Evolutionary conservation across 148 eudicot genomes (phyloP).

Genomic region (Rhododendron molle): DNA sequence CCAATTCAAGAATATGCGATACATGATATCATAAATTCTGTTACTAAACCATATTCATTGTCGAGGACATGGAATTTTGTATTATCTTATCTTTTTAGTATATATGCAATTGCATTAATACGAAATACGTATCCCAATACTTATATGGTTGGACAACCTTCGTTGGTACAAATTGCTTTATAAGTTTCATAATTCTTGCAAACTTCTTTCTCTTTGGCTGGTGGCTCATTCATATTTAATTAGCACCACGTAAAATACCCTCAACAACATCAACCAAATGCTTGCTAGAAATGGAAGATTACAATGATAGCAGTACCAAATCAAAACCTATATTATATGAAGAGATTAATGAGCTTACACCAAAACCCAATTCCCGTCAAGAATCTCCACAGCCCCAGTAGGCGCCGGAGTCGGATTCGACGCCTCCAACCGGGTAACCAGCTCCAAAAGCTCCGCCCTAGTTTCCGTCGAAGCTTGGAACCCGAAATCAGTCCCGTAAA

Average conservation of each 20-base stretch:
- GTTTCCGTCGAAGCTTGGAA: conserved; percentile 66
- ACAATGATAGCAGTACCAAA: background rate
- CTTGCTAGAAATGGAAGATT: background rate
- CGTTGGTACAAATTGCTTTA: background rate
- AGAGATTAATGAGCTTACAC: conserved; percentile 47
- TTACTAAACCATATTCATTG: background rate
- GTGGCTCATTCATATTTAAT: background rate
- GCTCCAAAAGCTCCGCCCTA: conserved; percentile 79
- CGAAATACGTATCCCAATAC: background rate
- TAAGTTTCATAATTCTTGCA: background rate
- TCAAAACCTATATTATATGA: background rate
- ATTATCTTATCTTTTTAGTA: background rate
- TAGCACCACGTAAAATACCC: background rate
- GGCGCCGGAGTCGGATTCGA: conserved; percentile 67
- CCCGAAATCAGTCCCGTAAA: conserved; percentile 78
- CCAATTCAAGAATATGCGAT: background rate
- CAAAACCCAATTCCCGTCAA: conserved; percentile 92
- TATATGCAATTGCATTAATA: background rate
- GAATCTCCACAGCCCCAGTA: conserved; percentile 50
- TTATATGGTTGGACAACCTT: background rate
- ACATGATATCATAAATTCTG: background rate
- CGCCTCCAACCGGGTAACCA: conserved; percentile 75
- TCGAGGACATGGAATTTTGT: background rate
- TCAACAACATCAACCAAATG: background rate
- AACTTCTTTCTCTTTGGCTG: background rate